Base-by-base conservation (phyloP, 345 rosid species). In the Nasturtium officinale region DNA sequence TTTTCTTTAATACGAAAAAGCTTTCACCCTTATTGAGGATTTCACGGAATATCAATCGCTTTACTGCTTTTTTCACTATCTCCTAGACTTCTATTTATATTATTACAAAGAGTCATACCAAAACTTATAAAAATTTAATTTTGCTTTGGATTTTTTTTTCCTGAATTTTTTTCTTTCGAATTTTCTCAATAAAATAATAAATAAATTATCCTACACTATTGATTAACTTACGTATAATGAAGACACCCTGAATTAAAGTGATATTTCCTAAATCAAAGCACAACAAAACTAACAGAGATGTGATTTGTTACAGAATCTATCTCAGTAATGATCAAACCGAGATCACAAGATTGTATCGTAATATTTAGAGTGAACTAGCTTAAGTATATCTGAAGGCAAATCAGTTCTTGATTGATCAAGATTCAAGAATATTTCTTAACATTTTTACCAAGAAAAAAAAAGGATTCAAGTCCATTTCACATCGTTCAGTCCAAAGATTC, bases 401-500 rank as follows among this genome's bases (percentile, higher is more conserved):
- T 2, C 25, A 56, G 38, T 26, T 10, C 7, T 30, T 9, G 4
- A n/a, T 23, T 29, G 23, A 56, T 56, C 32, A 64, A 29, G 3
- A n/a, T n/a, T n/a, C n/a, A n/a, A n/a, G n/a, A n/a, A n/a, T n/a
- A n/a, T n/a, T n/a, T n/a, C n/a, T n/a, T n/a, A n/a, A n/a, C n/a
- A n/a, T n/a, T n/a, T n/a, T n/a, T n/a, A n/a, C n/a, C n/a, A n/a
- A n/a, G n/a, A n/a, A n/a, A n/a, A n/a, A n/a, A n/a, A n/a, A n/a
- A n/a, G n/a, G n/a, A n/a, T n/a, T n/a, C n/a, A n/a, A n/a, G 60
- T 37, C 48, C 50, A 40, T 6, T 15, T 45, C 50, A 16, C 21
- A 16, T 28, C 59, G 37, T 61, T 18, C 43, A 32, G 60, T 35
- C 47, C 50, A 54, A 33, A 47, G n/a, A 67, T 12, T 40, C 52